Base-by-base conservation (phyloP, 1,284 basidiomycete genomes). In the Wallemia mellicola region DNA sequence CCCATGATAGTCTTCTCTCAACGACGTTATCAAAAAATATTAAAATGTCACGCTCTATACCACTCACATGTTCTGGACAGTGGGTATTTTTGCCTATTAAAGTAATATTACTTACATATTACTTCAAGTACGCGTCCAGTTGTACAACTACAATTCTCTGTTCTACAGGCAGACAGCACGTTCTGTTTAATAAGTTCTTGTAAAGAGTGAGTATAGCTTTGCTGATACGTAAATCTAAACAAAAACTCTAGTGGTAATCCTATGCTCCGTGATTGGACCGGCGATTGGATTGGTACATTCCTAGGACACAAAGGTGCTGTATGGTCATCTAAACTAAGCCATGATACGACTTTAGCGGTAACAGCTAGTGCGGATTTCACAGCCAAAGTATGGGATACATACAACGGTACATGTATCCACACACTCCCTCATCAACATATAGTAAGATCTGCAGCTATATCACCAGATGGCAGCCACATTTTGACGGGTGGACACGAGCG, bases 241-340 rank as follows among this genome's bases (percentile, higher is more conserved):
- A 9, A 7, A 32, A 9, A 32, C 30, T 32, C 30, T n/a, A 48
- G 38, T 74, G 88, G 88, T 28, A 91, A 88, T 66, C 88, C 89
- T 30, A 92, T 92, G 87, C 73, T 94, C 64, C 79, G 88, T 64
- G 86, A 89, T 68, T 91, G 87, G 88, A 86, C 87, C 59, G 92
- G 92, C 27, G 92, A 98, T 71, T 98, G 92, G 92, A 84, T 95
- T 66, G 92, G 92, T 24, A 96, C 92, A 3, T 98, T 99, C 70
- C 75, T 95, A 71, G 75, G 91, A 1, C 92, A 99, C 74, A 99
- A 98, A 71, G 92, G 92, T 62, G 94, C 94, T 3, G 94, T 98
- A 2, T 99, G 94, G 92, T 82, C 83, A 61, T 85, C 86, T 59
- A 94, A 95, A 71, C 79, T 98, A 61, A 88, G 84, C n/a, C 73